Conservation (phyloP, 2,329 filamentous ascomycete species). For the Paradendryphiella salina region DNA sequence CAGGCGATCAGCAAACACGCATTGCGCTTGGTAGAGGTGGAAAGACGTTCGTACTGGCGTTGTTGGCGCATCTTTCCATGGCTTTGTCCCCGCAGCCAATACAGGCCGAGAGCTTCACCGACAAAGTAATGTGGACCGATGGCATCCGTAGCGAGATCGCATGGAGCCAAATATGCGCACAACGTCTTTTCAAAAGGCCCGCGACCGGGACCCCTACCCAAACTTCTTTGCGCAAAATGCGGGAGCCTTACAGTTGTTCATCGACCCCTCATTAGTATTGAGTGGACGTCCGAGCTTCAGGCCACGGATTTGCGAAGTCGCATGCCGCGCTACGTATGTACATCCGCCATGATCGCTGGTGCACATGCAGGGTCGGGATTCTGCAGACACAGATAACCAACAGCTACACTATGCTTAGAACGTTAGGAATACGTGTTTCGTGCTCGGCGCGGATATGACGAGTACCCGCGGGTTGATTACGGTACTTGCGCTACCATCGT, state of each 20-base stretch:
- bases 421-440: not conserved
- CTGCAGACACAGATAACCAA: constrained; percentile 13
- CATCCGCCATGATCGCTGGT: constrained; percentile 31
- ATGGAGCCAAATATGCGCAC: constrained; percentile 21
- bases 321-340: constrained; percentile 38
- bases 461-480: constrained; percentile 10
- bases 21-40: constrained; percentile 13
- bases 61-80: constrained; percentile 25
- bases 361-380: constrained; percentile 36
- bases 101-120: constrained; percentile 38
- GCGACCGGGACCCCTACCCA: constrained; percentile 26
- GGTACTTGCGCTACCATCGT: constrained; percentile 20
- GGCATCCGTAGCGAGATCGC: constrained; percentile 33
- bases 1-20: constrained; percentile 16
- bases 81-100: constrained; percentile 34
- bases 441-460: constrained; percentile 6
- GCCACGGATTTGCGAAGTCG: constrained; percentile 29
- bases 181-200: constrained; percentile 22
- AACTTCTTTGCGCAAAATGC: constrained; percentile 35
- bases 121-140: constrained; percentile 32
- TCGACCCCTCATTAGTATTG: constrained; percentile 34
- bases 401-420: constrained; percentile 6
- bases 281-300: constrained; percentile 29
- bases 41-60: constrained; percentile 10
- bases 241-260: constrained; percentile 30